Conservation (phyloP, 1,139 yeast genomes). For the Candida neerlandica region DNA sequence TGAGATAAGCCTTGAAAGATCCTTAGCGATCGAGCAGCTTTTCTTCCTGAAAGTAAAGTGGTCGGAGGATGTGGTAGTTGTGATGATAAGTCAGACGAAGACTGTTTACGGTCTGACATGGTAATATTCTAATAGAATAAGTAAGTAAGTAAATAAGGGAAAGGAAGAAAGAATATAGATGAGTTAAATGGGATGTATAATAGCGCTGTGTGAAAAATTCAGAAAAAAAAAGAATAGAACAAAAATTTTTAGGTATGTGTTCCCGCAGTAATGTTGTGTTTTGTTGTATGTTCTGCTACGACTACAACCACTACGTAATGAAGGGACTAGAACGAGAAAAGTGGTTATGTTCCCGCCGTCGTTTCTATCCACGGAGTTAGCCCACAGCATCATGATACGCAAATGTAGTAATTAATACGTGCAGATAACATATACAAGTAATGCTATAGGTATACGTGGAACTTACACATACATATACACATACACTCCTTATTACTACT, state of each 20-base stretch:
- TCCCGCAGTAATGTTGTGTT: not conserved
- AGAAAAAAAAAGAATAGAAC: not conserved
- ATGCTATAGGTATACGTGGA: too few species aligned
- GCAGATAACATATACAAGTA: too few species aligned
- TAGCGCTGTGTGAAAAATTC: not conserved
- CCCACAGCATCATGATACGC: too few species aligned
- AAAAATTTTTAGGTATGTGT: not conserved
- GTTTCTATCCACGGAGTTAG: too few species aligned
- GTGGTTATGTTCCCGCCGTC: too few species aligned
- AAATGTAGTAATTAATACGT: too few species aligned
- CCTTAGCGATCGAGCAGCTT: slow-evolving; percentile 42
- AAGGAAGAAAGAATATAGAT: not conserved
- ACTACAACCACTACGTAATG: too few species aligned
- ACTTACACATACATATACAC: too few species aligned
- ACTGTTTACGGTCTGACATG: not conserved
- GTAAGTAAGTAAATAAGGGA: not conserved
- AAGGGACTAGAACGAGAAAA: too few species aligned
- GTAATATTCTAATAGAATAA: not conserved
- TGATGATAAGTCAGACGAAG: not conserved
- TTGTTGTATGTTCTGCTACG: not conserved
- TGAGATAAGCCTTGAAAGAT: slow-evolving; percentile 30
- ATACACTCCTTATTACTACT: too few species aligned
- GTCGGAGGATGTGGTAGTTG: slow-evolving; percentile 1
- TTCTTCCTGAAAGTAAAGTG: slow-evolving; percentile 28
- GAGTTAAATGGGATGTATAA: not conserved